A percentile compares a stretch with the other conserved stretches of the same genome.
Evolutionary conservation across 78 protist genomes (phyloP).

Genomic region (Guillardia theta): DNA sequence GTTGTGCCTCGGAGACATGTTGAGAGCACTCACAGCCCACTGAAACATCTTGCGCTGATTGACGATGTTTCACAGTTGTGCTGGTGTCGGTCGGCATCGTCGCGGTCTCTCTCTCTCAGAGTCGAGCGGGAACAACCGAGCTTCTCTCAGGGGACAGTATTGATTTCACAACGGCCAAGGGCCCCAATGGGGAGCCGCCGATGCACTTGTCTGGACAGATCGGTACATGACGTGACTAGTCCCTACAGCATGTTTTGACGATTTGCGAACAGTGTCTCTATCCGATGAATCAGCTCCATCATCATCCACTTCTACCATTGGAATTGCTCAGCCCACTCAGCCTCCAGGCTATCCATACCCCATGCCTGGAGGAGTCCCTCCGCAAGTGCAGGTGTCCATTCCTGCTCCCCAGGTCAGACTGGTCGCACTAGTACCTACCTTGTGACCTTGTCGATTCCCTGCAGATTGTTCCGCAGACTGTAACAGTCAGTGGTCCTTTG

Average conservation of each 20-base stretch:
- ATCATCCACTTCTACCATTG: too few species aligned
- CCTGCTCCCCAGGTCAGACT: not conserved
- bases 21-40: not conserved
- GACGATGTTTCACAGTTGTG: not conserved
- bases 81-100: not conserved
- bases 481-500: not conserved
- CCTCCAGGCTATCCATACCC: too few species aligned
- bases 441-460: not conserved
- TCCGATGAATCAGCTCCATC: too few species aligned
- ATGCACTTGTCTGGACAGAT: not conserved
- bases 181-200: slow-evolving; percentile 22
- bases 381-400: not conserved
- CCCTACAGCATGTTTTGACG: too few species aligned
- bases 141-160: not conserved
- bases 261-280: too few species aligned
- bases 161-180: not conserved
- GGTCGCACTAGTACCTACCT: not conserved
- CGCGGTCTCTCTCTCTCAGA: not conserved
- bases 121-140: not conserved
- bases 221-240: not conserved
- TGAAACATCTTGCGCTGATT: not conserved
- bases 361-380: too few species aligned
- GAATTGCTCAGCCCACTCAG: not conserved
- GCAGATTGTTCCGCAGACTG: not conserved
- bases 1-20: not conserved